Conservation (phyloP, 176 grass and related monocot genomes). For the Eragrostis curvula region DNA sequence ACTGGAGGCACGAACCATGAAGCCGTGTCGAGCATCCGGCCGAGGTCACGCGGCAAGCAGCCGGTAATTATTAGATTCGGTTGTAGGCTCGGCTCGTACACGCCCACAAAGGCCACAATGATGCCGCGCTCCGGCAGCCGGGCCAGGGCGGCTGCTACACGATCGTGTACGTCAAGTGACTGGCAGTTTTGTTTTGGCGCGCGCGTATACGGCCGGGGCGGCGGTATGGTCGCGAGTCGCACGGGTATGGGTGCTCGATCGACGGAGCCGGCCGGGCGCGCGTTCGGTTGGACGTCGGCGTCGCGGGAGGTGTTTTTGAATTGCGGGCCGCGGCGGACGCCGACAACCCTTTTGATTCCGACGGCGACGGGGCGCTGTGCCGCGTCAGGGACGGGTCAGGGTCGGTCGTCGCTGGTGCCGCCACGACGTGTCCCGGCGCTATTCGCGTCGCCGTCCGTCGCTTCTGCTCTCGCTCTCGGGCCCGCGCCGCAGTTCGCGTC, state of each 20-base stretch:
- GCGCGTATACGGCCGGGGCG: neutral
- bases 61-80: conserved; percentile 13
- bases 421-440: conserved; percentile 5
- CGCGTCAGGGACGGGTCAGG: neutral
- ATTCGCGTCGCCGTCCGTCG: neutral
- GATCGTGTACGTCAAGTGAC: conserved; percentile 4
- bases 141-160: neutral
- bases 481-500: neutral
- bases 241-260: too few relatives aligned
- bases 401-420: neutral
- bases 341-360: conserved; percentile 27
- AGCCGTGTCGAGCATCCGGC: neutral
- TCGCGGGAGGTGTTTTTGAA: conserved; percentile 31
- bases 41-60: neutral
- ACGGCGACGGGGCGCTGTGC: conserved; percentile 36
- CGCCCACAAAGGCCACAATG: neutral
- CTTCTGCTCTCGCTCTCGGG: neutral
- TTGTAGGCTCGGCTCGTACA: neutral
- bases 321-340: conserved; percentile 38
- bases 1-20: neutral
- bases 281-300: conserved; percentile 54
- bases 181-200: neutral
- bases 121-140: neutral
- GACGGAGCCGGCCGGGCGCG: neutral
- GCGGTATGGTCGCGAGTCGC: too few relatives aligned